Conservation (phyloP, 495 filamentous ascomycete species). For the Cercophora scortea region DNA sequence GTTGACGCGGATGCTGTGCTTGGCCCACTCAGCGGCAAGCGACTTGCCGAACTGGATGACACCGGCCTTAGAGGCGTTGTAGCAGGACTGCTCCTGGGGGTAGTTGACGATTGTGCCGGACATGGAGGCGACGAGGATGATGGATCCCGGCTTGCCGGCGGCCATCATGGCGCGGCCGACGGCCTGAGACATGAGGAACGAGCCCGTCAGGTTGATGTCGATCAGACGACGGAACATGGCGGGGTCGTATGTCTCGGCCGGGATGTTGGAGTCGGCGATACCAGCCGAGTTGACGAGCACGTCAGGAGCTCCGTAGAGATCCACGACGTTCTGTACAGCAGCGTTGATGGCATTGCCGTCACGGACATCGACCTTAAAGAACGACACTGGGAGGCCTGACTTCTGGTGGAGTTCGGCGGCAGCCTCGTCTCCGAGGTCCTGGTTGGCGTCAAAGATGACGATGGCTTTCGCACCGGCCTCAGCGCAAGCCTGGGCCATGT, state of each 20-base stretch:
- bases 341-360: constrained; percentile 54
- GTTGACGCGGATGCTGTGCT: constrained; percentile 68
- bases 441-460: constrained; percentile 66
- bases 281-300: constrained; percentile 79
- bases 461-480: constrained; percentile 67
- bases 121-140: constrained; percentile 72
- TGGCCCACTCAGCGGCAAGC: constrained; percentile 73
- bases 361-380: constrained; percentile 72
- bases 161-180: constrained; percentile 59
- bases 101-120: constrained; percentile 72
- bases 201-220: constrained; percentile 69
- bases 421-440: constrained; percentile 60
- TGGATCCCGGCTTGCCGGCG: constrained; percentile 56
- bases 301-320: constrained; percentile 56
- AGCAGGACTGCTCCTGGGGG: constrained; percentile 69
- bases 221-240: constrained; percentile 68
- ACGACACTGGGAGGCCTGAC: constrained; percentile 61
- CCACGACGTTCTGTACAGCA: constrained; percentile 51
- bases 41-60: constrained; percentile 71
- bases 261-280: constrained; percentile 62
- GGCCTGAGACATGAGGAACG: constrained; percentile 60
- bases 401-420: constrained; percentile 58
- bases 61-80: constrained; percentile 74
- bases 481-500: constrained; percentile 67
- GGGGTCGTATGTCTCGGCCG: constrained; percentile 45